These are phyloP conservation scores for Drechslera avenae DNA, from an alignment of 2,329 filamentous ascomycete genomes.

Conservation along the genomic window DNA sequence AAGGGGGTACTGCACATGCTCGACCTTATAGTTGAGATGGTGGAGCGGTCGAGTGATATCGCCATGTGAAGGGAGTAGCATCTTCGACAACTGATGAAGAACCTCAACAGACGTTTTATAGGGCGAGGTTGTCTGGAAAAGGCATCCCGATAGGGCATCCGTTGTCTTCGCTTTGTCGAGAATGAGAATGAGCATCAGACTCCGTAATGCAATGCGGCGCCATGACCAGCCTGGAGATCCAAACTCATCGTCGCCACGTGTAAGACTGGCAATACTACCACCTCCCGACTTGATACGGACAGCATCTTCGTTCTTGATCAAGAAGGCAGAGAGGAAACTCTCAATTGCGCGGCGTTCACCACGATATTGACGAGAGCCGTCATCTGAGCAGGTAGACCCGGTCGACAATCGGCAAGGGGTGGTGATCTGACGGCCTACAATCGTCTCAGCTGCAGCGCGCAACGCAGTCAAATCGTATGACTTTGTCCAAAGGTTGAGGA, in stretches of 20 bases:
- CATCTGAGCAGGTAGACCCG: slow-evolving; percentile 43
- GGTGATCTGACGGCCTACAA: slow-evolving; percentile 61
- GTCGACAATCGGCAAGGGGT: slow-evolving; percentile 45
- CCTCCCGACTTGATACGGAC: slow-evolving; percentile 46
- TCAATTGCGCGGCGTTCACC: slow-evolving; percentile 53
- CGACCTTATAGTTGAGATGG: slow-evolving; percentile 62
- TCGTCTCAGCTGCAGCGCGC: slow-evolving; percentile 60
- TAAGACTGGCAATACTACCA: slow-evolving; percentile 48
- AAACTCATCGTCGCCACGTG: slow-evolving; percentile 48
- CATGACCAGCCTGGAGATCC: slow-evolving; percentile 56
- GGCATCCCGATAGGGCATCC: slow-evolving; percentile 47
- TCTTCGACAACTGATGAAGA: slow-evolving; percentile 56
- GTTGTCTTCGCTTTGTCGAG: slow-evolving; percentile 60
- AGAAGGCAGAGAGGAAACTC: slow-evolving; percentile 61
- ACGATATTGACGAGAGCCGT: slow-evolving; percentile 42
- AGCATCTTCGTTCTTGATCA: slow-evolving; percentile 65
- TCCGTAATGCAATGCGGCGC: slow-evolving; percentile 62
- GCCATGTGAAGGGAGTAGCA: slow-evolving; percentile 64
- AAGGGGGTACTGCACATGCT: slow-evolving; percentile 60
- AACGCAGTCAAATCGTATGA: slow-evolving; percentile 61
- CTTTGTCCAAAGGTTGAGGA: slow-evolving; percentile 62
- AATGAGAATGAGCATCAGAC: slow-evolving; percentile 64
- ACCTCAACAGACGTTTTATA: slow-evolving; percentile 63
- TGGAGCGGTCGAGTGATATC: slow-evolving; percentile 61
- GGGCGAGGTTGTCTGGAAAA: slow-evolving; percentile 59